phyloP scores from a whole-genome alignment of 306 rosid genomes.

The Medicago arabica region DNA sequence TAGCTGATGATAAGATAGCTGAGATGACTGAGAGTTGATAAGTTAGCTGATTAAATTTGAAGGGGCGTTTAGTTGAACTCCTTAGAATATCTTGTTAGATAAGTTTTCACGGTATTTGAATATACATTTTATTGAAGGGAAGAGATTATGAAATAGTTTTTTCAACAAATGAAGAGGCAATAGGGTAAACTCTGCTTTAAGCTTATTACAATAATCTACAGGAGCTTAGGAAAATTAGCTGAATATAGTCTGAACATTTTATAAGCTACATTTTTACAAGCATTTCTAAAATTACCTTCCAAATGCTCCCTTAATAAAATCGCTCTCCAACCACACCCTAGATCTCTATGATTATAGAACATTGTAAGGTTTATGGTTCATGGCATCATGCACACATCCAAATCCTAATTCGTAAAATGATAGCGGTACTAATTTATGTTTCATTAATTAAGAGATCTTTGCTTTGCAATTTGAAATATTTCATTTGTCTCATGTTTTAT shows the following conservation, averaged over 20 bases:
- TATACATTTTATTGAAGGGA: neutral
- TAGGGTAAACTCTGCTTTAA: neutral
- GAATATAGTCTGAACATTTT: neutral
- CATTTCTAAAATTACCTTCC: neutral
- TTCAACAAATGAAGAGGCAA: neutral
- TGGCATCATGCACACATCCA: constrained; percentile 2
- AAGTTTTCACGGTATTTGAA: neutral
- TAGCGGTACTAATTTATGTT: neutral
- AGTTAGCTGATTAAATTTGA: no score
- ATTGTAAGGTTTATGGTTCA: constrained; percentile 1
- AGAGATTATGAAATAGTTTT: neutral
- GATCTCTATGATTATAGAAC: neutral
- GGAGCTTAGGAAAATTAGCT: neutral
- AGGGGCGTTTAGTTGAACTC: neutral
- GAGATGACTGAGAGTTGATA: no score
- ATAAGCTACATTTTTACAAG: neutral
- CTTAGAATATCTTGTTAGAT: neutral
- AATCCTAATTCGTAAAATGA: constrained; percentile 15
- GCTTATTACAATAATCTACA: neutral
- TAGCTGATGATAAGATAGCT: no score
- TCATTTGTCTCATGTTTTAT: constrained; percentile 18
- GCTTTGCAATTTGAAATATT: neutral
- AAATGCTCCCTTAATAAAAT: neutral
- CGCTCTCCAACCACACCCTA: neutral
- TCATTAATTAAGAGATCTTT: neutral